These are phyloP conservation scores for Populus davidiana DNA, from an alignment of 345 rosid genomes.

Conservation along the genomic window DNA sequence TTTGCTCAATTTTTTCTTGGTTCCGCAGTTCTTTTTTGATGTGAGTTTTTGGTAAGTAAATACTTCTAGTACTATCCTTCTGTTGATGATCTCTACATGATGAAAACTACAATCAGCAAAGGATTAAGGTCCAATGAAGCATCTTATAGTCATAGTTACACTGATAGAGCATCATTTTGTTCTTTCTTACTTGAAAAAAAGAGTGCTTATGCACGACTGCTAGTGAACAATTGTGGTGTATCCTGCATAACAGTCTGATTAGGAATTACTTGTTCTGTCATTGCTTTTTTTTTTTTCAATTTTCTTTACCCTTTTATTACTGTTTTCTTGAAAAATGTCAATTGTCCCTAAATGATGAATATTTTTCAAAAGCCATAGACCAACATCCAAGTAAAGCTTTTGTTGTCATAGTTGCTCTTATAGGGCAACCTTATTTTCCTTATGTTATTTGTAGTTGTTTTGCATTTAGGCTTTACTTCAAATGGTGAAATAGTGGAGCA, in stretches of 20 bases:
- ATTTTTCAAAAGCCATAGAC: conserved; percentile 33
- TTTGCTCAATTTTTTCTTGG: not conserved
- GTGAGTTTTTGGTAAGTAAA: not conserved
- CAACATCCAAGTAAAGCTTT: conserved; percentile 37
- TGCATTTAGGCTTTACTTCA: not conserved
- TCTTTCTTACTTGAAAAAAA: not conserved
- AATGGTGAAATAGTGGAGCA: not conserved
- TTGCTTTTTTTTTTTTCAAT: not conserved
- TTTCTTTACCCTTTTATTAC: not conserved
- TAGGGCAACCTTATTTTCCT: not conserved
- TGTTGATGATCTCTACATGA: conserved; percentile 29
- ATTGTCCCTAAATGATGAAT: conserved; percentile 28
- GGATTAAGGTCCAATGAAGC: conserved; percentile 38
- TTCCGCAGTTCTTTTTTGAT: not conserved
- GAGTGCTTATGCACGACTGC: not conserved
- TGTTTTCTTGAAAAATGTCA: not conserved
- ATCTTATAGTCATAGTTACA: conserved; percentile 43
- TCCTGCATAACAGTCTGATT: not conserved
- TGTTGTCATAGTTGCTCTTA: conserved; percentile 49
- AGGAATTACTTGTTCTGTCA: too few relatives aligned
- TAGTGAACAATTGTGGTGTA: not conserved
- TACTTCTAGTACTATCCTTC: not conserved
- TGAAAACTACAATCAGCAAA: conserved; percentile 26
- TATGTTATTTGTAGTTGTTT: not conserved
- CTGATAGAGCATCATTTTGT: conserved; percentile 26